Conservation (phyloP, 192 early-diverging fungal genomes). For the Endogone sp. region DNA sequence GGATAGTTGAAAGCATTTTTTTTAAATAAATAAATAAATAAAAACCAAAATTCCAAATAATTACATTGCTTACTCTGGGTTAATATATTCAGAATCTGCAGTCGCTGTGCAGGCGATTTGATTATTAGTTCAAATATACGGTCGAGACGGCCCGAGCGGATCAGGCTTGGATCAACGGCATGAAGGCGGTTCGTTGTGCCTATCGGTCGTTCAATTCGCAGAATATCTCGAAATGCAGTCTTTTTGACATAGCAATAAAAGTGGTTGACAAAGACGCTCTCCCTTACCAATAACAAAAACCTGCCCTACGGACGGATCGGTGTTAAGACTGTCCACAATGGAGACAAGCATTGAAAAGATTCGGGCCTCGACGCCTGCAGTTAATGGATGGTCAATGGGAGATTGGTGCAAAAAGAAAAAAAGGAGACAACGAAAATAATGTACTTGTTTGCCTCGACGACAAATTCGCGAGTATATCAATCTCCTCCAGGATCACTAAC, state of each 20-base stretch:
- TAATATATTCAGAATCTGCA: slow-evolving; percentile 32
- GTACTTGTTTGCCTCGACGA: slow-evolving; percentile 28
- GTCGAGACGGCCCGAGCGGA: slow-evolving; percentile 59
- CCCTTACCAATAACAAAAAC: slow-evolving; percentile 44
- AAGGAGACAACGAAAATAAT: slow-evolving; percentile 7
- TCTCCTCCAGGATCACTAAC: slow-evolving; percentile 51
- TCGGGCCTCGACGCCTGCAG: slow-evolving; percentile 37
- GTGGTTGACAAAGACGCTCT: no score
- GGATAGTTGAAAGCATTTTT: no score
- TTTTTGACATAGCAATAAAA: neutral
- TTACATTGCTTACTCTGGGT: slow-evolving; percentile 27
- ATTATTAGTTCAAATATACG: slow-evolving; percentile 42
- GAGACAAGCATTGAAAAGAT: slow-evolving; percentile 33
- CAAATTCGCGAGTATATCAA: slow-evolving; percentile 48
- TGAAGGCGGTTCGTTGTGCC: slow-evolving; percentile 50
- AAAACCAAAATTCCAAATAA: neutral
- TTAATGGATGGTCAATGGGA: neutral
- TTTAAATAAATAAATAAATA: neutral
- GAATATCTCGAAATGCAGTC: no score
- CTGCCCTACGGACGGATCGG: slow-evolving; percentile 6
- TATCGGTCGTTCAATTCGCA: no score
- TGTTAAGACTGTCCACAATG: slow-evolving; percentile 40
- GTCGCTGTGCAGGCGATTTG: slow-evolving; percentile 38
- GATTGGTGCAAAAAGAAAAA: neutral
- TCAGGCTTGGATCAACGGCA: slow-evolving; percentile 40